Evolutionary conservation across 2,329 filamentous ascomycete genomes (phyloP), one percentile per base, ranked within the genome.

Genomic region (Helminthosporium solani): DNA sequence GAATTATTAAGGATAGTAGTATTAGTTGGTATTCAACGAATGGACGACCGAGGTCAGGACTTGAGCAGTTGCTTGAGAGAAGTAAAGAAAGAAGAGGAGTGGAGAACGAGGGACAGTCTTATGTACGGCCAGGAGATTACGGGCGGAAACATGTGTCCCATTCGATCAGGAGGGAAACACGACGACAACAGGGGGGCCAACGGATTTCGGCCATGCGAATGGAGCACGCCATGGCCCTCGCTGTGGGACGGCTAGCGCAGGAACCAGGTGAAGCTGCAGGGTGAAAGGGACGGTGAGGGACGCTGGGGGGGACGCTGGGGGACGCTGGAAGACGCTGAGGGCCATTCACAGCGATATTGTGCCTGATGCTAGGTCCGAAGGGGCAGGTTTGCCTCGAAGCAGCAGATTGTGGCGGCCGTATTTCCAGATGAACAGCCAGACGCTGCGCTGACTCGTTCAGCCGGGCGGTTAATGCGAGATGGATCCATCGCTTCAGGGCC

Each of bases 31-130:
- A 59, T 49, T 59, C 60, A 69, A 69, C 64, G 68, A 70, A 58
- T 70, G 68, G 68, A 70, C 68, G 67, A 70, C 67, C 66, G 64
- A 63, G 49, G 67, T 67, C 66, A 68, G 61, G 67, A 60, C 67
- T 63, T 7, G 58, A 61, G 61, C 64, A 57, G 54, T 64, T 63
- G 60, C 59, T 59, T 63, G 63, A 50, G 39, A 64, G 61, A 63
- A 66, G 65, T 66, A 63, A 58, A 50, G 57, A 59, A 50, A 49
- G 37, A 58, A 57, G 51, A 56, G 57, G 50, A 7, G 19, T 8
- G 45, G 49, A 46, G 54, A 57, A 52, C 53, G 56, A 42, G 41
- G 41, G 47, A 47, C 2, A 21, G 36, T 50, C 56, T 69, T 70
- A 68, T 69, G 63, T 69, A 70, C 37, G 44, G 50, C 23, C 52